Base-by-base conservation (phyloP, 2,329 filamentous ascomycete genomes). In the Fusarium paranaense region DNA sequence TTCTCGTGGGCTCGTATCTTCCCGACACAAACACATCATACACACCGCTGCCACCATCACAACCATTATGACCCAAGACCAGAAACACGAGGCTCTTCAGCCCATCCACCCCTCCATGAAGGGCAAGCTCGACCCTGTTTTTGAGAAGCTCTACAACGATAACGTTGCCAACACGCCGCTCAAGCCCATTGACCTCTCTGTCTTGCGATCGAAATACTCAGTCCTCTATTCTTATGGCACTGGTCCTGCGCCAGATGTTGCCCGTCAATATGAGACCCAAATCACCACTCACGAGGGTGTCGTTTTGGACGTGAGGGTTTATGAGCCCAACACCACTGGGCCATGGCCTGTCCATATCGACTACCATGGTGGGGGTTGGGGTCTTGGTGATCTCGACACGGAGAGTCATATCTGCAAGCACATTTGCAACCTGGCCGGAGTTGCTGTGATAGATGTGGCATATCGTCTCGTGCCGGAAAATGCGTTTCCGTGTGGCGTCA, bases 391-490 rank as follows among this genome's bases (percentile, higher is more conserved):
- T 67, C 79, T 88, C 14, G 83, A 86, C 22, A 87, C 86, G 1
- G 87, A 88, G 79, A 80, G 83, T 4, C 83, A 87, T 71, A 85
- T 88, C 64, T 87, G 86, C 81, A 81, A 82, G 61, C 85, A 87
- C 71, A 81, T 88, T 27, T 86, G 83, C 77, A 79, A 81, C 32
- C 80, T 83, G 54, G 84, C 83, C 25, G 80, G 81, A 30, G 86
- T 86, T 32, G 82, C 81, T 16, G 86, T 89, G 32, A 81, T 90
- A 63, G 85, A 88, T 72, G 84, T 89, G 13, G 86, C 78, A n/a
- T 90, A 89, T 73, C 84, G 87, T 6, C 83, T 88, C 1, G 85
- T 87, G 0, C 87, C 87, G 10, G 87, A 89, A 76, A 76, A 84
- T 70, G 79, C 84, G 6, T 88, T 87, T 66, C 87, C 87, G n/a